A percentile compares a stretch with the other conserved stretches of the same genome.
phyloP scores from a whole-genome alignment of 345 rosid species.

The Salix purpurea region DNA sequence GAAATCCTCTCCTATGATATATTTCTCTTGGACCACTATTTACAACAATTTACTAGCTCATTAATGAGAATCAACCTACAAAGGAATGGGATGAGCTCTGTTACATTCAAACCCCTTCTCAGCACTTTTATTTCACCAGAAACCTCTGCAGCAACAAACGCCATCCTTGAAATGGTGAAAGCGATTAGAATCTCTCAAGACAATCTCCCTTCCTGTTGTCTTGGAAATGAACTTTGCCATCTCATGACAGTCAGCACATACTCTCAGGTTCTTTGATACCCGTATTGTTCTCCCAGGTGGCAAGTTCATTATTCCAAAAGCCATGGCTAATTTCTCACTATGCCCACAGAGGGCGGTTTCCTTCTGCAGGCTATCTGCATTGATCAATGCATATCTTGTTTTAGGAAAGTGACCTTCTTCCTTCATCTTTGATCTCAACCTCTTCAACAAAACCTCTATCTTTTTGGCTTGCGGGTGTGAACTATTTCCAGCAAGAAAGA shows the following conservation, averaged over 20 bases:
- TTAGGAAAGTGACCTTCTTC: constrained; percentile 20
- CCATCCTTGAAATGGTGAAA: constrained; percentile 38
- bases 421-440: constrained; percentile 23
- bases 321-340: constrained; percentile 37
- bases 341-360: constrained; percentile 34
- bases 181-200: constrained; percentile 35
- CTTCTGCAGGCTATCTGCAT: constrained; percentile 24
- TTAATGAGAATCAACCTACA: neutral
- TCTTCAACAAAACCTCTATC: constrained; percentile 15
- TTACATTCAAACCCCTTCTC: neutral
- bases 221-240: constrained; percentile 33
- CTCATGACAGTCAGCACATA: constrained; percentile 35
- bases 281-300: constrained; percentile 23
- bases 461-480: constrained; percentile 15
- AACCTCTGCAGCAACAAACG: constrained; percentile 35
- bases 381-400: constrained; percentile 16
- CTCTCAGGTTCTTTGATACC: constrained; percentile 29
- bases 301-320: constrained; percentile 26
- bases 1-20: neutral
- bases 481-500: constrained; percentile 24
- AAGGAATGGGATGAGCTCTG: neutral
- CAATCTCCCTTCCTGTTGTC: constrained; percentile 24
- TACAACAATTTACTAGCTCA: neutral
- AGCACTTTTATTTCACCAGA: constrained; percentile 21
- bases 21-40: neutral